Base-by-base conservation (phyloP, 352 stramenopile genomes). In the Globisporangium nunn region DNA sequence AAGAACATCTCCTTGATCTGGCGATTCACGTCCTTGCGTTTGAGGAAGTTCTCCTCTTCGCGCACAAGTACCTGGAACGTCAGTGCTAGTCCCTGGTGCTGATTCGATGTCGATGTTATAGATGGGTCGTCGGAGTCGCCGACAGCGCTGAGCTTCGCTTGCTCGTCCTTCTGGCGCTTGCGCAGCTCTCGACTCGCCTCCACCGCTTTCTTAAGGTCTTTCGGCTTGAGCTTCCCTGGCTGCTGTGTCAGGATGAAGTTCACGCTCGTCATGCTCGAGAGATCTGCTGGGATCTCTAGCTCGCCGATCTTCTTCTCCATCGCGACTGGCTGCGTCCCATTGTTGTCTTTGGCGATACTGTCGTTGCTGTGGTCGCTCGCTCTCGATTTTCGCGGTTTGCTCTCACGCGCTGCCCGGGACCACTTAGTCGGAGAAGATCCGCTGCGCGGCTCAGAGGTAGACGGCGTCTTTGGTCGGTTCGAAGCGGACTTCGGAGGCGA, bases 241-340 rank as follows among this genome's bases (percentile, higher is more conserved):
- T 95, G 74, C 70, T 97, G 88, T 39, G 88, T 97, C 18, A 97
- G 65, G 3, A 96, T 70, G 62, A 91, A 96, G 58, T 78, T 95
- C 53, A 91, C 82, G 29, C 78, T 73, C 30, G 72, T 57, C 50
- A 87, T 71, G 3, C 59, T 80, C 45, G 85, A 71, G 11, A 96
- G 61, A 10, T 80, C 56, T 2, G 39, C 48, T 0, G 85, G 87
- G 53, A 97, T 91, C 57, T 88, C 73, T 14, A 95, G 51, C 1
- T 73, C 80, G 17, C 74, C 62, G 10, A 91, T 59, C n/a, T 64
- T 59, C n/a, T 64, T 68, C 28, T 78, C 70, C 0, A 64, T 56
- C 12, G 68, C 62, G 2, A 8, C 5, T 15, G 58, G 5, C 1
- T 39, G 35, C 2, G 35, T 14, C 35, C 2, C 2, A 12, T 12